Percentiles rank a stretch among this genome's conserved stretches.
phyloP scores from a whole-genome alignment of 176 grass and related monocot species.

The Eremochloa ophiuroides region DNA sequence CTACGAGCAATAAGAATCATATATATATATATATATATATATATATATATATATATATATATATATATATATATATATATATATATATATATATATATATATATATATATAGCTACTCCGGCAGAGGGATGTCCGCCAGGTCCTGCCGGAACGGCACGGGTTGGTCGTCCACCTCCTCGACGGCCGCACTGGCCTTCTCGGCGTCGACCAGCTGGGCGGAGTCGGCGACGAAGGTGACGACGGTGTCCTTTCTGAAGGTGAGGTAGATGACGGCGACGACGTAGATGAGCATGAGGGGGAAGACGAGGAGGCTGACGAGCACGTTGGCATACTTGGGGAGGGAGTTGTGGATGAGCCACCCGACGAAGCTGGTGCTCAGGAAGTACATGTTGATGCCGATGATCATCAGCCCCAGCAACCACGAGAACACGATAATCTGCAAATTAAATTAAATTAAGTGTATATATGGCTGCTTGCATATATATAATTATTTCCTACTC shows the following conservation, averaged over 20 bases:
- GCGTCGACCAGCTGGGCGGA: constrained; percentile 11
- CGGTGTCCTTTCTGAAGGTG: constrained; percentile 56
- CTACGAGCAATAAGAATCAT: not conserved
- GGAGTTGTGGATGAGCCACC: constrained; percentile 56
- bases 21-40: no score
- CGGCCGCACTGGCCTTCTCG: constrained; percentile 35
- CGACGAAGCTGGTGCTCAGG: constrained; percentile 63
- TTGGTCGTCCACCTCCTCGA: not conserved
- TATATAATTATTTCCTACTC: no score
- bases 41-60: not conserved
- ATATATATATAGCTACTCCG: constrained; percentile 30
- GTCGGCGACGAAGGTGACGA: constrained; percentile 54
- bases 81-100: no score
- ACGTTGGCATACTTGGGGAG: constrained; percentile 48
- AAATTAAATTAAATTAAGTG: no score
- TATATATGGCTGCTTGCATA: no score
- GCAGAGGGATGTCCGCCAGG: constrained; percentile 64
- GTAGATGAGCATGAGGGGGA: constrained; percentile 64
- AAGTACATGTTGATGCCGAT: constrained; percentile 86
- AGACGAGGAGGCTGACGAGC: constrained; percentile 42
- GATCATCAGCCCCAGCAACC: constrained; percentile 49
- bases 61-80: no score
- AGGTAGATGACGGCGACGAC: constrained; percentile 50
- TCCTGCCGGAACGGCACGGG: constrained; percentile 60
- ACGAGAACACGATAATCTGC: constrained; percentile 59